These are phyloP conservation scores for Aspergillus chevalieri DNA, from an alignment of 2,329 filamentous ascomycete species.

Conservation along the genomic window DNA sequence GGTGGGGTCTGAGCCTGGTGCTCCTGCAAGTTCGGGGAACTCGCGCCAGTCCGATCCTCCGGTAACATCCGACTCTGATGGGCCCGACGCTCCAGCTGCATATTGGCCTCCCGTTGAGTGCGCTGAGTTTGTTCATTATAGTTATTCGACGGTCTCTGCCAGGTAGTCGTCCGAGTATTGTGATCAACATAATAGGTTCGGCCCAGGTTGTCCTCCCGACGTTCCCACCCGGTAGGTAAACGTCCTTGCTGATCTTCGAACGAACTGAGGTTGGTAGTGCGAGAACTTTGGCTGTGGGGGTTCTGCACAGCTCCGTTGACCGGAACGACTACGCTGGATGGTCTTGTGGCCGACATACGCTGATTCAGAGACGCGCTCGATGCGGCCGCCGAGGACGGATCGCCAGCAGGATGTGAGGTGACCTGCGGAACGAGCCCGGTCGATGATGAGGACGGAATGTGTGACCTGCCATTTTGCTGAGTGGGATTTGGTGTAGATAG, in stretches of 20 bases:
- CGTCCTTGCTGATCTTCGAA: constrained; percentile 96
- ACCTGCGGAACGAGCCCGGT: constrained; percentile 34
- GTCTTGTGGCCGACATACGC: constrained; percentile 28
- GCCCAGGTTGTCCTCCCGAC: constrained; percentile 88
- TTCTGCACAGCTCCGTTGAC: constrained; percentile 35
- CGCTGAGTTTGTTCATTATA: constrained; percentile 71
- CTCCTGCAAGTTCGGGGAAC: constrained; percentile 69
- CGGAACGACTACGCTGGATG: constrained; percentile 35
- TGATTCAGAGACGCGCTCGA: constrained; percentile 31
- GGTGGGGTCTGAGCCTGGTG: constrained; percentile 36
- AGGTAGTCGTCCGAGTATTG: constrained; percentile 93
- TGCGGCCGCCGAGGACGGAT: constrained; percentile 24
- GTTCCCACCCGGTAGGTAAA: constrained; percentile 89
- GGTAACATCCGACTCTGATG: constrained; percentile 95
- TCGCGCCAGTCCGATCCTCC: constrained; percentile 89
- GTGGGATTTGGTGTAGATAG: constrained; percentile 61
- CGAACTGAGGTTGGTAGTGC: constrained; percentile 65
- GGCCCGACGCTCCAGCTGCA: constrained; percentile 83
- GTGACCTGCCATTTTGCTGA: constrained; percentile 39
- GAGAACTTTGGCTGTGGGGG: constrained; percentile 35
- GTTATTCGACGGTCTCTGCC: constrained; percentile 79
- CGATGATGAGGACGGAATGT: constrained; percentile 30
- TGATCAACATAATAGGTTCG: constrained; percentile 98
- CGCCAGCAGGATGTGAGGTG: constrained; percentile 20
- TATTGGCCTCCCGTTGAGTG: constrained; percentile 78